Conservation (phyloP, 106 monocot species). For the Agapanthus africanus region DNA sequence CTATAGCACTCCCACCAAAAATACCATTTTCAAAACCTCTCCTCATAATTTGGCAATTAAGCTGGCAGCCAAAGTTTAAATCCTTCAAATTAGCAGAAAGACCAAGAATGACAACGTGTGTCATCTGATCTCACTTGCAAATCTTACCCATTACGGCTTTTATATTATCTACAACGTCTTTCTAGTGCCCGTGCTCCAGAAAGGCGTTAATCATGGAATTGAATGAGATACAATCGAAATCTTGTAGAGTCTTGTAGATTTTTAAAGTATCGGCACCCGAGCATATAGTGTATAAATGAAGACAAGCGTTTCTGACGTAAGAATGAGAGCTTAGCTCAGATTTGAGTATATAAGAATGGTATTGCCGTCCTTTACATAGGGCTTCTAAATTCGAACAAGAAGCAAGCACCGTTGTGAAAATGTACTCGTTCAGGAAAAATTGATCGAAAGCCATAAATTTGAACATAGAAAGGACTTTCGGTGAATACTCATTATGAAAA, state of each 20-base stretch:
- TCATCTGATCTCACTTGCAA: constrained; percentile 48
- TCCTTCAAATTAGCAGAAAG: constrained; percentile 35
- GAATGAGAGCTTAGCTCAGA: constrained; percentile 28
- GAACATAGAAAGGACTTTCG: constrained; percentile 27
- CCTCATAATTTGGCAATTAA: constrained; percentile 40
- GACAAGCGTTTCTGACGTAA: constrained; percentile 39
- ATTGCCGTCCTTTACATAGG: constrained; percentile 37
- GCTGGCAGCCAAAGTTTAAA: constrained; percentile 37
- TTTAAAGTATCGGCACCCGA: constrained; percentile 23
- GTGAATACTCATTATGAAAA: constrained; percentile 25
- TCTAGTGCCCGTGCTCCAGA: constrained; percentile 28
- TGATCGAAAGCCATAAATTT: constrained; percentile 16
- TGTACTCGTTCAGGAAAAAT: constrained; percentile 36
- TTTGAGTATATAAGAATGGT: constrained; percentile 51
- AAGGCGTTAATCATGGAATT: constrained; percentile 65
- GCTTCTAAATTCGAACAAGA: constrained; percentile 33
- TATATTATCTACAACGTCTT: constrained; percentile 23
- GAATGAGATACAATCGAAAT: constrained; percentile 33
- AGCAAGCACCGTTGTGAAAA: constrained; percentile 40
- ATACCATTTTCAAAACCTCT: constrained; percentile 26
- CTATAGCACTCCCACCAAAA: constrained; percentile 42
- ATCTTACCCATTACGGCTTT: constrained; percentile 27
- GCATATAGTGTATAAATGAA: constrained; percentile 41
- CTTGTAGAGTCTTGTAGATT: constrained; percentile 13
- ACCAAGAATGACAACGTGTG: constrained; percentile 47